Evolutionary conservation across 2,329 filamentous ascomycete species (phyloP).

Genomic region (Alternaria angustiovoidea): DNA sequence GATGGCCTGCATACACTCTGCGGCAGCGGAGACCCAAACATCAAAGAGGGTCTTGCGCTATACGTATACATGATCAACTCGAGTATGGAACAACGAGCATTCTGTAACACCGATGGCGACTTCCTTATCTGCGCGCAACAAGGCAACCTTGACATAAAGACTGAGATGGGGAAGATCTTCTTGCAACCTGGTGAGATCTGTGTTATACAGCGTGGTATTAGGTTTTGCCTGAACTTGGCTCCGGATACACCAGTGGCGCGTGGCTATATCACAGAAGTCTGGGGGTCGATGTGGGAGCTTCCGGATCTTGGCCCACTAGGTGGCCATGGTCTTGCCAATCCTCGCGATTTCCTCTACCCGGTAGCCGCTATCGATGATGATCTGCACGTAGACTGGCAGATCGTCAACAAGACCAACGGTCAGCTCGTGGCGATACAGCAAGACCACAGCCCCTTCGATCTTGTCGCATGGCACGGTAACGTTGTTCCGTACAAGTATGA

Average conservation of each 20-base stretch:
- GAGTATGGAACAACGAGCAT: conserved; percentile 57
- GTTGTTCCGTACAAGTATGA: conserved; percentile 65
- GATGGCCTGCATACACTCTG: conserved; percentile 60
- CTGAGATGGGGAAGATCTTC: conserved; percentile 51
- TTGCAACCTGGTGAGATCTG: conserved; percentile 52
- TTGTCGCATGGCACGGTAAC: conserved; percentile 53
- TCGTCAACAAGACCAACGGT: conserved; percentile 50
- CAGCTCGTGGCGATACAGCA: conserved; percentile 46
- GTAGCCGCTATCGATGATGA: conserved; percentile 50
- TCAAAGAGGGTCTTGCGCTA: conserved; percentile 59
- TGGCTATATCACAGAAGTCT: conserved; percentile 53
- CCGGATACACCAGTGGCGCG: conserved; percentile 44
- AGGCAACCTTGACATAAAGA: conserved; percentile 50
- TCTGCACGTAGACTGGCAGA: conserved; percentile 44
- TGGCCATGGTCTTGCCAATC: conserved; percentile 52
- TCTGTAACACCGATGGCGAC: conserved; percentile 56
- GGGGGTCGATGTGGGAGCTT: conserved; percentile 52
- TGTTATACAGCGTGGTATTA: conserved; percentile 52
- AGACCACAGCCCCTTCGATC: conserved; percentile 55
- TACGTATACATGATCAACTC: conserved; percentile 60
- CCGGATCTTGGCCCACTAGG: conserved; percentile 52
- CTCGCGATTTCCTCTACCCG: conserved; percentile 51
- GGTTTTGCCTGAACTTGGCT: conserved; percentile 48
- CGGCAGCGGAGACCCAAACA: conserved; percentile 61
- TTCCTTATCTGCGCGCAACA: conserved; percentile 50